phyloP scores from a whole-genome alignment of 495 filamentous ascomycete genomes.

The Aspergillus cristatus region DNA sequence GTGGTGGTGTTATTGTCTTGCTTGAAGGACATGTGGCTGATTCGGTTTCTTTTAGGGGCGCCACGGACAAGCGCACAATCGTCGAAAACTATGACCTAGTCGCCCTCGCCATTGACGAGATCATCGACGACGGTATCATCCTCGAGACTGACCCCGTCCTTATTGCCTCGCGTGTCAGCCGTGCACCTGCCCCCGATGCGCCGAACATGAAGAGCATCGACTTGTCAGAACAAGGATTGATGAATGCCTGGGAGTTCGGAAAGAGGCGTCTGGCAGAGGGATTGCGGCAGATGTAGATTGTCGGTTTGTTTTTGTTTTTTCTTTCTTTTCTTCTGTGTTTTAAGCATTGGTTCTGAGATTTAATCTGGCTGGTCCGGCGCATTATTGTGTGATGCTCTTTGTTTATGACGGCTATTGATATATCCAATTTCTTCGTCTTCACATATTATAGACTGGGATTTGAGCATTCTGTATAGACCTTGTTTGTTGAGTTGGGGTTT shows the following conservation, averaged over 20 bases:
- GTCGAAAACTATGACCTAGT: slow-evolving; percentile 96
- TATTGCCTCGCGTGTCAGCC: slow-evolving; percentile 82
- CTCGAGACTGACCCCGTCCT: slow-evolving; percentile 93
- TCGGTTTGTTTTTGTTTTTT: slow-evolving; percentile 4
- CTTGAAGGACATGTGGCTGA: background rate
- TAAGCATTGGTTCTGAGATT: slow-evolving; percentile 18
- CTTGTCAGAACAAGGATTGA: slow-evolving; percentile 87
- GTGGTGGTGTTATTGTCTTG: slow-evolving; percentile 2
- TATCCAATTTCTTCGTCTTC: too few relatives aligned
- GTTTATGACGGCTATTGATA: slow-evolving; percentile 8
- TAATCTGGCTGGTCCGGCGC: slow-evolving; percentile 38
- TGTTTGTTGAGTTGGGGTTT: too few relatives aligned
- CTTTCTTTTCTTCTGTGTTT: slow-evolving; percentile 12
- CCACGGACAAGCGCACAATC: slow-evolving; percentile 93
- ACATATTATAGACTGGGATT: too few relatives aligned
- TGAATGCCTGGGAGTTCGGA: slow-evolving; percentile 92
- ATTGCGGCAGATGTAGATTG: slow-evolving; percentile 60
- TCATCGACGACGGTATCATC: slow-evolving; percentile 93
- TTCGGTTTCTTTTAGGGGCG: slow-evolving; percentile 51
- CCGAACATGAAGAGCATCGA: slow-evolving; percentile 86
- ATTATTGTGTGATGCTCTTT: slow-evolving; percentile 18
- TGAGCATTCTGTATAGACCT: too few relatives aligned
- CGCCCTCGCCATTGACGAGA: slow-evolving; percentile 87
- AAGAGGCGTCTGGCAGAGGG: slow-evolving; percentile 86
- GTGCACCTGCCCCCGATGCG: slow-evolving; percentile 83